phyloP scores from a whole-genome alignment of 2,329 filamentous ascomycete genomes.

The Huntiella decipiens region DNA sequence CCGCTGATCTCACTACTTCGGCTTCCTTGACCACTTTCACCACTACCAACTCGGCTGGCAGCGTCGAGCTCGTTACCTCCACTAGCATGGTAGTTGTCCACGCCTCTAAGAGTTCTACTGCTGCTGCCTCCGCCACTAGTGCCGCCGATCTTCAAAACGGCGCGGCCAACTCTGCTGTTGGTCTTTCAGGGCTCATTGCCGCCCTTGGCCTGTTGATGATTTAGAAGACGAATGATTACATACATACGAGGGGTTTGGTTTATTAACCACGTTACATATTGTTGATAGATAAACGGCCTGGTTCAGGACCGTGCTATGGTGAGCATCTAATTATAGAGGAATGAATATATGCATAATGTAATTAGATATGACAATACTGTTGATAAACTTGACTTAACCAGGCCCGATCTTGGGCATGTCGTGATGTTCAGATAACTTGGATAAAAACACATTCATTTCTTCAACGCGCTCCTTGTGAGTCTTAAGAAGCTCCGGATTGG shows the following conservation, averaged over 20 bases:
- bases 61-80: slow-evolving; percentile 26
- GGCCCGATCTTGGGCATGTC: slow-evolving; percentile 67
- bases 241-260: too few species aligned
- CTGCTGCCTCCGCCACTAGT: slow-evolving; percentile 13
- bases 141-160: slow-evolving; percentile 21
- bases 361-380: too few species aligned
- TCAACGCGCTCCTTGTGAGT: slow-evolving; percentile 95
- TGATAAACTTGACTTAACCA: slow-evolving; percentile 22
- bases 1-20: slow-evolving; percentile 18
- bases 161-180: slow-evolving; percentile 14
- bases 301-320: too few species aligned
- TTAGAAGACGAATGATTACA: too few species aligned
- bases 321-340: too few species aligned
- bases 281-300: too few species aligned
- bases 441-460: slow-evolving; percentile 85
- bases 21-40: slow-evolving; percentile 23
- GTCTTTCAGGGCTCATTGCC: background rate
- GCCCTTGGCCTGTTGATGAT: background rate
- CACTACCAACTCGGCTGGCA: slow-evolving; percentile 27
- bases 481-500: slow-evolving; percentile 63
- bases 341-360: too few species aligned
- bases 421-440: slow-evolving; percentile 85
- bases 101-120: slow-evolving; percentile 16
- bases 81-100: slow-evolving; percentile 29
- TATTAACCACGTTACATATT: too few species aligned